Evolutionary conservation across 441 rosid genomes (phyloP).

Genomic region (Gossypium gossypioides): DNA sequence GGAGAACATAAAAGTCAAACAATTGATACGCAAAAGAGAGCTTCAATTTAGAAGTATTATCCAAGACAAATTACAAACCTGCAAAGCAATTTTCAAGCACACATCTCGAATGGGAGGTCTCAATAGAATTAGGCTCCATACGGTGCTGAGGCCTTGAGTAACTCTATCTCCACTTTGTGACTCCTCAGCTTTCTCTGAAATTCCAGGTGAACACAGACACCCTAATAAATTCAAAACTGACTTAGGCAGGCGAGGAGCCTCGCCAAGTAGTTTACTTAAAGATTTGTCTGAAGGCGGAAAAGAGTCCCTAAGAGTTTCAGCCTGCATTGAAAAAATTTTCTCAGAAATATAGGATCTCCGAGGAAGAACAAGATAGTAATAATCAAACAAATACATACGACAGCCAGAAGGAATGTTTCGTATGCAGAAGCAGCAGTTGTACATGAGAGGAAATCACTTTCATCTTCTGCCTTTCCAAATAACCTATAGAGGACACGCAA

Average conservation of each 20-base stretch:
- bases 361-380: conserved; percentile 12
- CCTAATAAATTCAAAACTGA: conserved; percentile 72
- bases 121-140: conserved; percentile 80
- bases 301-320: conserved; percentile 84
- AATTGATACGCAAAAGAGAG: conserved; percentile 2
- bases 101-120: conserved; percentile 81
- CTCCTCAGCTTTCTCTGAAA: conserved; percentile 51
- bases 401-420: conserved; percentile 65
- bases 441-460: conserved; percentile 85
- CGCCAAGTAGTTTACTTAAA: conserved; percentile 80
- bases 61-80: conserved; percentile 36
- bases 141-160: conserved; percentile 93
- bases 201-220: conserved; percentile 72
- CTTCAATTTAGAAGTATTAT: conserved; percentile 4
- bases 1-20: conserved; percentile 20
- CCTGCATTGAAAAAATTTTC: conserved; percentile 42
- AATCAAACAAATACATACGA: conserved; percentile 46
- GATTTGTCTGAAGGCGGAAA: conserved; percentile 97
- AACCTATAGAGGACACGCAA: conserved; percentile 93
- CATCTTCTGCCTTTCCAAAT: conserved; percentile 93
- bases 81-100: conserved; percentile 86
- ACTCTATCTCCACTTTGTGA: conserved; percentile 82
- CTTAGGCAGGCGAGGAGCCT: conserved; percentile 88
- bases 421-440: conserved; percentile 84
- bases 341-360: conserved; percentile 14